Evolutionary conservation across 2,329 filamentous ascomycete genomes (phyloP).

Genomic region (Cercospora beticola): DNA sequence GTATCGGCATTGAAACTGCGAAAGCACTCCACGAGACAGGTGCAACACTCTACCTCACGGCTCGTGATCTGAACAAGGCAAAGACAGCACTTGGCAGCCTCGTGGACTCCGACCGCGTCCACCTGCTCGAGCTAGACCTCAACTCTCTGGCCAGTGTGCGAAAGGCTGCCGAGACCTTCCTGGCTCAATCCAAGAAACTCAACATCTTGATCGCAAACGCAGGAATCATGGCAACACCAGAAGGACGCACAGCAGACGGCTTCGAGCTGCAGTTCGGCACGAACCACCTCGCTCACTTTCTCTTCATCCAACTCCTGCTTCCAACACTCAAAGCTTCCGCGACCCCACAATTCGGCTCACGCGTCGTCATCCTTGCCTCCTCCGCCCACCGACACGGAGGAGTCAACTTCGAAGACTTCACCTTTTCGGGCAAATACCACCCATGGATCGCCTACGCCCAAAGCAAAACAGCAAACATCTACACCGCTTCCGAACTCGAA

Average conservation of each 20-base stretch:
- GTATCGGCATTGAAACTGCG: slow-evolving; percentile 45
- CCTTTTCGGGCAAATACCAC: slow-evolving; percentile 38
- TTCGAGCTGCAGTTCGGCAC: slow-evolving; percentile 53
- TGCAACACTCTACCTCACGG: background rate
- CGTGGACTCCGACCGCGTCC: background rate
- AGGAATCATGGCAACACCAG: slow-evolving; percentile 45
- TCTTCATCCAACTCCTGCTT: slow-evolving; percentile 54
- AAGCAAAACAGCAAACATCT: slow-evolving; percentile 54
- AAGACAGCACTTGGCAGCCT: background rate
- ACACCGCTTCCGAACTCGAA: slow-evolving; percentile 53
- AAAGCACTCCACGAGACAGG: slow-evolving; percentile 38
- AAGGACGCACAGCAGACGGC: slow-evolving; percentile 41
- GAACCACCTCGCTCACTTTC: slow-evolving; percentile 52
- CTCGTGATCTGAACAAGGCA: slow-evolving; percentile 4
- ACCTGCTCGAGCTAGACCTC: slow-evolving; percentile 5
- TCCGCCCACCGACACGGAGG: slow-evolving; percentile 42
- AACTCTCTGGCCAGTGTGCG: slow-evolving; percentile 34
- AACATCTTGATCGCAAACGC: slow-evolving; percentile 39
- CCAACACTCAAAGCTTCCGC: slow-evolving; percentile 44
- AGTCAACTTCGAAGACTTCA: slow-evolving; percentile 36
- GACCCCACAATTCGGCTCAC: slow-evolving; percentile 44
- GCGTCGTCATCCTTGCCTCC: slow-evolving; percentile 50
- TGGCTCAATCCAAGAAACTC: slow-evolving; percentile 37
- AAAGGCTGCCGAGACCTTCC: slow-evolving; percentile 31
- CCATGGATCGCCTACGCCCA: slow-evolving; percentile 48